These are phyloP conservation scores for Kwoniella heveanensis DNA, from an alignment of 768 basidiomycete species.

Conservation along the genomic window DNA sequence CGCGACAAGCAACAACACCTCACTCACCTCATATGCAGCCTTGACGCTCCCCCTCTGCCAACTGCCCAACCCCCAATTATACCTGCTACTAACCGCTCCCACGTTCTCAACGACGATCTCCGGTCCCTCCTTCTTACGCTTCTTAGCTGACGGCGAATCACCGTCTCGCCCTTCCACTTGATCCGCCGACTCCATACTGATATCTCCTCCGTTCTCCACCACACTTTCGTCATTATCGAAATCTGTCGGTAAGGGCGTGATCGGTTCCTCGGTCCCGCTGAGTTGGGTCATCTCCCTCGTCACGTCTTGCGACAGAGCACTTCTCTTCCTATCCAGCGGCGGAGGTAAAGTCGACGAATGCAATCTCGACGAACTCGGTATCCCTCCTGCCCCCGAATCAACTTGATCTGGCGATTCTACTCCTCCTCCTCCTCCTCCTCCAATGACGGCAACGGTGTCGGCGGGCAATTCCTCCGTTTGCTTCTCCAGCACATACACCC, in stretches of 20 bases:
- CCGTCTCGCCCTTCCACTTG: constrained; percentile 9
- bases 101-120: constrained; percentile 37
- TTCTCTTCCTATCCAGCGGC: constrained; percentile 26
- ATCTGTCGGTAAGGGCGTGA: not conserved
- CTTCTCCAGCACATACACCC: constrained; percentile 34
- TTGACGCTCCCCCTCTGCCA: constrained; percentile 38
- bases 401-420: not conserved
- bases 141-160: not conserved
- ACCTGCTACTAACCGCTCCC: constrained; percentile 19
- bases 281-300: constrained; percentile 16
- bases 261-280: constrained; percentile 13
- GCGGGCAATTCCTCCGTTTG: constrained; percentile 5
- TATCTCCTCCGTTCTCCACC: constrained; percentile 15
- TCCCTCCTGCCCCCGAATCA: no score
- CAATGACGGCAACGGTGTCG: no score
- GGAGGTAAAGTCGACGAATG: constrained; percentile 7
- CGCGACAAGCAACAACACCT: no score
- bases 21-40: constrained; percentile 51
- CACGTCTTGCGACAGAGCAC: constrained; percentile 37
- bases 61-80: constrained; percentile 30
- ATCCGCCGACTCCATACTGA: not conserved
- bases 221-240: constrained; percentile 17
- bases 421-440: constrained; percentile 16
- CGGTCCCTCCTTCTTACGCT: not conserved
- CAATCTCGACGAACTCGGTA: not conserved